Evolutionary conservation across 2,329 filamentous ascomycete species (phyloP), one percentile per base, ranked within the genome.

Genomic region (Microsporum canis): DNA sequence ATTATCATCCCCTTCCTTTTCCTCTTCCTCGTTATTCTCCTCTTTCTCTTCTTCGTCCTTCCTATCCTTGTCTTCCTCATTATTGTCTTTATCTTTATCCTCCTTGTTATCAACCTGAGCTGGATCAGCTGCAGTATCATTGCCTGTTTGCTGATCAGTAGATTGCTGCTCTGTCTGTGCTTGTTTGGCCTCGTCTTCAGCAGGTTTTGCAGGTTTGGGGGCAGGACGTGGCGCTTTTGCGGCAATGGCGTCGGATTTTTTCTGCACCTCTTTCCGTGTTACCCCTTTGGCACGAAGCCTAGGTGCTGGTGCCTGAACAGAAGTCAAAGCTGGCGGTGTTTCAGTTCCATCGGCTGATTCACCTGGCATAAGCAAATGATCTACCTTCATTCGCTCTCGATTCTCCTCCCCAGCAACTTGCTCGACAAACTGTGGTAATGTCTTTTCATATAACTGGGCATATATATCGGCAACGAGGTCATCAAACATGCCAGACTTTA

Each of bases 391-490:
- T 56, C 75, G 75, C 51, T 77, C 75, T 53, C 75, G 75, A 58
- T 73, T 76, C 60, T 78, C 77, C 61, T 78, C 77, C 58, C 77
- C 76, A 29, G 72, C 73, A 57, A 68, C 70, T 63, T 74, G 72
- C 60, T 76, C 71, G 31, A 75, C 65, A 23, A 75, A 71, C 47
- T 72, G 72, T 56, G 71, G 72, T 63, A 72, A 67, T 51, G 73
- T 75, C 55, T 71, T 65, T 45, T 76, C 70, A 62, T 75, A 76
- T 7, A 76, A 61, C 10, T 84, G 81, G 0, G 89, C 88, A 72
- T 96, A 99, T 57, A 88, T 86, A 73, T 99, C 94, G 27, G 87
- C 88, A 65, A 96, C 88, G n/a, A 97, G 81, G 69, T 99, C 94
- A 68, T 99, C 94, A 51, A 97, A 92, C 7, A 86, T 80, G 0